Evolutionary conservation across 495 filamentous ascomycete species (phyloP), one percentile per base, ranked within the genome.

Genomic region (Penicillium goetzii): DNA sequence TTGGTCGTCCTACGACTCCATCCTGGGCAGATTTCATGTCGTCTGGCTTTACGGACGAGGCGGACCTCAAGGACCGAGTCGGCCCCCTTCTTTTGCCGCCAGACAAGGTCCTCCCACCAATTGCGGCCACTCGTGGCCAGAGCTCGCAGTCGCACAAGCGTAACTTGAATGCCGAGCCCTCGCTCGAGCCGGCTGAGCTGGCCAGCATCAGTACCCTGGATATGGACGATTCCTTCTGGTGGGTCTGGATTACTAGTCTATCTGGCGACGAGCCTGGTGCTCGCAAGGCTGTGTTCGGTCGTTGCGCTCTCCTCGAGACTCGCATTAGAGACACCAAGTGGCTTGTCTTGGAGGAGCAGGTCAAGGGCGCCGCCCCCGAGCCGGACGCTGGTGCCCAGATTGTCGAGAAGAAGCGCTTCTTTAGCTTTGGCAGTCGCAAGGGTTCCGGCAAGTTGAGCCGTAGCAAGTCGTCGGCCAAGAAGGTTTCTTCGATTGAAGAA

Each of bases 231-330:
- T 89, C 93, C 0, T 99, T 99, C 74, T 99, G 96, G 96, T 99
- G 95, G 95, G 95, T 98, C 26, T 99, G 95, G 95, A 97, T 98
- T 83, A 95, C 86, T 68, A 98, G 95, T 81, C 76, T 99, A 72
- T 94, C 93, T 2, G 89, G 86, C 8, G 95, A 99, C 68, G 95
- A 99, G 74, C 88, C 92, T 2, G 75, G 85, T 0, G 81, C 87
- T 33, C 86, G 95, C 59, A 99, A 99, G 74, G 89, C 93, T 4
- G 91, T 92, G 19, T 99, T 99, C 76, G 96, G 95, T 15, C 85
- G 96, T 64, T 98, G 96, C 71, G 92, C 95, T 21, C 82, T 99
- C 17, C 81, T 98, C 19, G 95, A 99, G 72, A 99, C 95, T 0
- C 75, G 85, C 9, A 94, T 98, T 60, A 81, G 83, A 30, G 85